phyloP scores from a whole-genome alignment of 495 filamentous ascomycete genomes.

The Podospora fimiseda region DNA sequence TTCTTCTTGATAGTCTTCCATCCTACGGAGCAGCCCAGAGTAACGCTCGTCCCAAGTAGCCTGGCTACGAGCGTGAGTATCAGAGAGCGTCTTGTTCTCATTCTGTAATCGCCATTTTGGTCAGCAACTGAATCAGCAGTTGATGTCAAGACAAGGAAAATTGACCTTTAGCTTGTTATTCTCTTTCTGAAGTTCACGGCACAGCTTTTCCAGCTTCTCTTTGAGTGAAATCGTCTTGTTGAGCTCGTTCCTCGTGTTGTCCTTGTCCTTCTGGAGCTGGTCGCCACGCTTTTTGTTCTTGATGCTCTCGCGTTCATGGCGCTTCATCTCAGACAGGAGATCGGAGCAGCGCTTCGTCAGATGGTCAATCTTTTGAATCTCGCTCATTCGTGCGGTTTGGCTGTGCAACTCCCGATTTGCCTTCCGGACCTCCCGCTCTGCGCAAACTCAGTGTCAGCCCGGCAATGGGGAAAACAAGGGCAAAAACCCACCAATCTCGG shows the following conservation, averaged over 20 bases:
- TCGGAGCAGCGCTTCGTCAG: constrained; percentile 89
- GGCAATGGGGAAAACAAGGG: not conserved
- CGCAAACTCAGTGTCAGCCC: constrained; percentile 15
- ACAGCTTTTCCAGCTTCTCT: constrained; percentile 92
- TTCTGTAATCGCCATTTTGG: no score
- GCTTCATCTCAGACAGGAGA: constrained; percentile 87
- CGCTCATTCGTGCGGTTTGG: constrained; percentile 72
- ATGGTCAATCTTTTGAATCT: constrained; percentile 67
- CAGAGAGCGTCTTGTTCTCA: constrained; percentile 80
- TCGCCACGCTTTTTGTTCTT: constrained; percentile 96
- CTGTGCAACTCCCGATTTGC: constrained; percentile 83
- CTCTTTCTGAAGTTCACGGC: constrained; percentile 84
- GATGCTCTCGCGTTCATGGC: constrained; percentile 82
- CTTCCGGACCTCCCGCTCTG: constrained; percentile 73
- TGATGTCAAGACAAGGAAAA: not conserved
- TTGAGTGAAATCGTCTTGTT: constrained; percentile 81
- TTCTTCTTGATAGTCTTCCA: constrained; percentile 73
- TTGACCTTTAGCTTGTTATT: constrained; percentile 93
- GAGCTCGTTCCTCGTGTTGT: constrained; percentile 76
- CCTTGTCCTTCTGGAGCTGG: constrained; percentile 93
- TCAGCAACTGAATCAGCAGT: constrained; percentile 28
- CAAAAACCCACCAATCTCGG: constrained; percentile 80
- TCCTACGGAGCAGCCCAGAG: constrained; percentile 63
- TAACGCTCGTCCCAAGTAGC: constrained; percentile 78
- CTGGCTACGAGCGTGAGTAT: constrained; percentile 73